A percentile compares a stretch with the other conserved stretches of the same genome.
Evolutionary conservation across 2,329 filamentous ascomycete species (phyloP).

Genomic region (Cercospora sesami): DNA sequence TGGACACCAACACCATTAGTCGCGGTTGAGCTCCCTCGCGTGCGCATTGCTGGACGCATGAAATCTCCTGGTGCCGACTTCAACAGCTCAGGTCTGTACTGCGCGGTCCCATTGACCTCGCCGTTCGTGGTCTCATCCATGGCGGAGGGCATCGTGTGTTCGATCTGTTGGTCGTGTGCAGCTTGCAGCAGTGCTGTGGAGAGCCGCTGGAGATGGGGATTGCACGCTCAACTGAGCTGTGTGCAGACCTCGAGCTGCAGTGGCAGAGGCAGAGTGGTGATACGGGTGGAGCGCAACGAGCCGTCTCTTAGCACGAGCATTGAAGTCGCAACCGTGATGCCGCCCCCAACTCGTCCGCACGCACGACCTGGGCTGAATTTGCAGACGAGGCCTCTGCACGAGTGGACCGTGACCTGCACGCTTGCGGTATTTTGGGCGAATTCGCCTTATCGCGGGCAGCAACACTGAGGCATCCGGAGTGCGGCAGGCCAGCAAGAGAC

Average conservation of each 20-base stretch:
- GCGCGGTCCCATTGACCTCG: constrained; percentile 8
- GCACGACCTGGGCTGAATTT: background rate
- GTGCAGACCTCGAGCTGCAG: background rate
- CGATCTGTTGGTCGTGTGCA: background rate
- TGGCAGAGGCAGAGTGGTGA: background rate
- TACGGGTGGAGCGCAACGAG: background rate
- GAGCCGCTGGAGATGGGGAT: background rate
- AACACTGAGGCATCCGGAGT: background rate
- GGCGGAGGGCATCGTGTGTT: background rate
- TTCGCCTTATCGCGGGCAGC: background rate
- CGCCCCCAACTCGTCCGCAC: background rate
- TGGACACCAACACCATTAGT: constrained; percentile 70
- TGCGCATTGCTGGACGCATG: constrained; percentile 44
- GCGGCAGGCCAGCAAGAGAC: background rate
- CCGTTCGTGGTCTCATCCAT: background rate
- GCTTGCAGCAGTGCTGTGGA: background rate
- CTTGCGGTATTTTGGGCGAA: constrained; percentile 5
- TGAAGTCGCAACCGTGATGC: background rate
- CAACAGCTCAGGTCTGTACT: constrained; percentile 32
- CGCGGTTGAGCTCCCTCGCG: constrained; percentile 31
- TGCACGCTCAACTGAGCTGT: background rate
- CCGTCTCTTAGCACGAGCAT: constrained; percentile 2
- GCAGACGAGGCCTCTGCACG: constrained; percentile 1
- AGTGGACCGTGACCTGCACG: constrained; percentile 5
- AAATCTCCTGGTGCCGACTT: constrained; percentile 43